A percentile compares a stretch with the other conserved stretches of the same genome.
Conservation (phyloP, 176 grass and related monocot genomes). For the Bothriochloa decipiens region DNA sequence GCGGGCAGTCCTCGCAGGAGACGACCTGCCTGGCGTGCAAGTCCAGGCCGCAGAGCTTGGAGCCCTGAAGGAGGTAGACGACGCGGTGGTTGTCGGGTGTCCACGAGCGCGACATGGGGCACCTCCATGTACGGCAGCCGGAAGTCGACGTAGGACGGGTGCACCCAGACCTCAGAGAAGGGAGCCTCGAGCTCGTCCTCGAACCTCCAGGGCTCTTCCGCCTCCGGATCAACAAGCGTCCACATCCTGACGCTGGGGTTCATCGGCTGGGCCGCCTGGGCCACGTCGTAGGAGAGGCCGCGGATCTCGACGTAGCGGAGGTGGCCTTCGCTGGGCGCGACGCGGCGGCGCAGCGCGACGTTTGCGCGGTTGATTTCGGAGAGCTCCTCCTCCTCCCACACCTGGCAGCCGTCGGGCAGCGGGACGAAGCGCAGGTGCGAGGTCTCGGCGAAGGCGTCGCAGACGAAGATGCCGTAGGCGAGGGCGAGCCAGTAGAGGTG, state of each 20-base stretch:
- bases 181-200: not conserved
- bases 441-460: constrained; percentile 3
- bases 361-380: too few relatives aligned
- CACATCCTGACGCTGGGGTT: too few relatives aligned
- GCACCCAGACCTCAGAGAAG: too few relatives aligned
- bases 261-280: too few relatives aligned
- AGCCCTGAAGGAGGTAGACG: too few relatives aligned
- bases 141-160: too few relatives aligned
- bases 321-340: not conserved
- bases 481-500: constrained; percentile 32
- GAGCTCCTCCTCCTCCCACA: not conserved
- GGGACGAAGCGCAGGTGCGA: not conserved
- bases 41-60: not conserved
- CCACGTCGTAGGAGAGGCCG: too few relatives aligned
- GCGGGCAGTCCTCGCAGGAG: not conserved
- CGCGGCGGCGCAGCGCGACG: not conserved
- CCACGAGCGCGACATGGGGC: constrained; percentile 16
- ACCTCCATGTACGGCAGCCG: not conserved
- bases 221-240: too few relatives aligned
- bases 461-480: not conserved
- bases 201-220: too few relatives aligned
- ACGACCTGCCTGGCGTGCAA: not conserved
- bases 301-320: constrained; percentile 14
- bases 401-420: not conserved
- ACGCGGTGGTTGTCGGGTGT: constrained; percentile 22